phyloP scores from a whole-genome alignment of 2,329 filamentous ascomycete genomes.

The Neopestalotiopsis sp. region DNA sequence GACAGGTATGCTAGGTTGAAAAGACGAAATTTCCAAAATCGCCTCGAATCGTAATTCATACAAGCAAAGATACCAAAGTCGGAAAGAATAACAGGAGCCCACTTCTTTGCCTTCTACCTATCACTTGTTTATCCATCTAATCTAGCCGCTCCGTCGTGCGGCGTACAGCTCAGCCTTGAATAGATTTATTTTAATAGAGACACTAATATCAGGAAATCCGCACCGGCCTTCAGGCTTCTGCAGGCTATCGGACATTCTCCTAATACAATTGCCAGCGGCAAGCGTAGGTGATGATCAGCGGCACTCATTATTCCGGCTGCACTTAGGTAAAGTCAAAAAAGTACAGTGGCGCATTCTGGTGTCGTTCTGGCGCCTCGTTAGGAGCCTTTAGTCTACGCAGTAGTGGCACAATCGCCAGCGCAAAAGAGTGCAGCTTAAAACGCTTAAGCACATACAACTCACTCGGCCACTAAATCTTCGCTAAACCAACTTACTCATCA shows the following conservation, averaged over 20 bases:
- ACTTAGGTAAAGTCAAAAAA: slow-evolving; percentile 3
- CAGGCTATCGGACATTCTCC: neutral
- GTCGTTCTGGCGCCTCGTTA: slow-evolving; percentile 16
- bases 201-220: neutral
- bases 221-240: neutral
- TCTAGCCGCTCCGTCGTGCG: neutral
- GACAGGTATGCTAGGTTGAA: neutral
- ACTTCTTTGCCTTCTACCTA: neutral
- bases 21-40: neutral
- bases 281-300: neutral
- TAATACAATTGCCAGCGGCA: slow-evolving; percentile 10
- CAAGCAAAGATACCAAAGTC: neutral
- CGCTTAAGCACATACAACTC: neutral
- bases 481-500: neutral
- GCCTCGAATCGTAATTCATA: neutral
- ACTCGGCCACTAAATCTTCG: neutral
- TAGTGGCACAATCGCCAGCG: neutral
- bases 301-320: neutral
- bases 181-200: neutral
- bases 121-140: neutral
- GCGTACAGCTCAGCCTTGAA: too few relatives aligned
- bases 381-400: neutral
- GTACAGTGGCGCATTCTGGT: slow-evolving; percentile 15
- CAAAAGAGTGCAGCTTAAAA: neutral
- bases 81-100: neutral